Evolutionary conservation across 2,329 filamentous ascomycete species (phyloP), one percentile per base, ranked within the genome.

Genomic region (Bipolaris oryzae): DNA sequence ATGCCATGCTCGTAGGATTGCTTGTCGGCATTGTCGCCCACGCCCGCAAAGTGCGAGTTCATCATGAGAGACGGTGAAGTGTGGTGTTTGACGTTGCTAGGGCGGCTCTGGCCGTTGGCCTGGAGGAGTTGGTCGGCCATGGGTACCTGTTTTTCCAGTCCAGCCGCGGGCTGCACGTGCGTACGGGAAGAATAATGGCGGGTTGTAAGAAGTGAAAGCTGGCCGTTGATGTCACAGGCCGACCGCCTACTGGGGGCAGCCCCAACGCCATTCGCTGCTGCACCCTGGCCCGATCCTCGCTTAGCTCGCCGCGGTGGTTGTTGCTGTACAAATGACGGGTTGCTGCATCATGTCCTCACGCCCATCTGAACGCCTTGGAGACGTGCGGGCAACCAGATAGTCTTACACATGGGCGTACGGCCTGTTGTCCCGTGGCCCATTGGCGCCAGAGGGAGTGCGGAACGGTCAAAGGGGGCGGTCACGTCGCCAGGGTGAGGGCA

Each of bases 1-100:
- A 98, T 91, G 74, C 95, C 95, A 85, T 96, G 90, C 73, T 92
- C 90, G 77, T 94, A 98, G 64, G 87, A 83, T 74, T 86, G 82
- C 66, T 84, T 82, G 61, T 81, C 80, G 71, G 86, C 83, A 79
- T 83, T 81, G 80, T 89, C 89, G 75, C 78, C 80, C 47, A 90
- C 86, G 53, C 85, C 82, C 68, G 89, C 88, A 78, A 94, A 92
- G 76, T 94, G 89, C 75, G 89, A 88, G 79, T 95, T 96, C 87
- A 92, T 81, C 74, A 81, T 80, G 53, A 76, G 65, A 43, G 77
- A 76, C 18, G 79, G 79, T 18, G 78, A 77, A 33, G 78, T 77
- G 51, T 76, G 76, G 51, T 77, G 75, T 57, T 72, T 71, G 63
- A 73, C 62, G 64, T 71, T 74, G 66, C 65, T 65, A 37, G 74